phyloP scores from a whole-genome alignment of 371 early-diverging fungal genomes.

The Nematocida sp. region DNA sequence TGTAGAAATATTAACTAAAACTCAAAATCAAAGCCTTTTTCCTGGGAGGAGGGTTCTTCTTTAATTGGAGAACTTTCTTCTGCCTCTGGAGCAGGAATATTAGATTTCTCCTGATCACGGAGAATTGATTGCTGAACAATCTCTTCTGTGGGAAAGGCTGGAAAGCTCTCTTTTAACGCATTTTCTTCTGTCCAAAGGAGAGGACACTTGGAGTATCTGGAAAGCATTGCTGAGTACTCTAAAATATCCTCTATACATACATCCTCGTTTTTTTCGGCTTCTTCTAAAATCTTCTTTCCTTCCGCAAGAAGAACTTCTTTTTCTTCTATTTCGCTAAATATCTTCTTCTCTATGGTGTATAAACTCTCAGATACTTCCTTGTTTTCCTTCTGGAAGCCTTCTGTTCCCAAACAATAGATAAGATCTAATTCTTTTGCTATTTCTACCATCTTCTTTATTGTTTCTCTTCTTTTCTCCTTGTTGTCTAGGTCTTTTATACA shows the following conservation, averaged over 20 bases:
- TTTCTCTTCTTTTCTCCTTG: background rate
- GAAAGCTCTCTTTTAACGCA: conserved; percentile 22
- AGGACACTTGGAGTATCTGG: conserved; percentile 39
- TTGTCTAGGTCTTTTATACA: background rate
- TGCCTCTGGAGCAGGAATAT: background rate
- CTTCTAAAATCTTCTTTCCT: background rate
- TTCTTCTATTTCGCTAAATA: conserved; percentile 28
- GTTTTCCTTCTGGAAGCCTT: conserved; percentile 46
- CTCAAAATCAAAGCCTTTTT: conserved; percentile 12
- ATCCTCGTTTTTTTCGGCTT: background rate
- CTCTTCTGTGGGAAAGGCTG: conserved; percentile 43
- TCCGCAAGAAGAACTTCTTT: conserved; percentile 37
- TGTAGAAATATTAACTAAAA: background rate
- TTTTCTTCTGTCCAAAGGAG: conserved; percentile 41
- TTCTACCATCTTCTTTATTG: background rate
- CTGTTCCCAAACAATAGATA: conserved; percentile 8
- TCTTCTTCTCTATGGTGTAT: background rate
- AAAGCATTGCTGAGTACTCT: background rate
- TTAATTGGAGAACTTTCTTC: background rate
- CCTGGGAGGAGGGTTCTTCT: conserved; percentile 3
- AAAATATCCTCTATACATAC: background rate
- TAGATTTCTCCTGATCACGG: background rate
- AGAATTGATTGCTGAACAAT: conserved; percentile 39
- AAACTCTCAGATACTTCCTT: background rate
- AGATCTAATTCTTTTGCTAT: conserved; percentile 19